These are phyloP conservation scores for Aspergillus egyptiacus DNA, from an alignment of 495 filamentous ascomycete genomes.

Conservation along the genomic window DNA sequence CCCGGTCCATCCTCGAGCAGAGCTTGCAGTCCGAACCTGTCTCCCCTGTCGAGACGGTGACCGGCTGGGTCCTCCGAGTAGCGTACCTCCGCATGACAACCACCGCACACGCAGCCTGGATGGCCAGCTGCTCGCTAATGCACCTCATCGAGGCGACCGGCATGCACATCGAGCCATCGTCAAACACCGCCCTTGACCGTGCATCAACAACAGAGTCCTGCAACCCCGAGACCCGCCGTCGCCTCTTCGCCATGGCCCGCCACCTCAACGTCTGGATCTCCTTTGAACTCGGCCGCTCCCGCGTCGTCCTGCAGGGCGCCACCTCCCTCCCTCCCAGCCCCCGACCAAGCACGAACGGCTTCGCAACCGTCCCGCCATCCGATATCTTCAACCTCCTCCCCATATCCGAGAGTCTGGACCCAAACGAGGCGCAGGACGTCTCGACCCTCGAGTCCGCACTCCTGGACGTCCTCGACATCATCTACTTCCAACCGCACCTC, in stretches of 20 bases:
- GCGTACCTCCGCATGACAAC: conserved; percentile 49
- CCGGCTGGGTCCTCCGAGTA: conserved; percentile 48
- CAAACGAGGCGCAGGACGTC: conserved; percentile 29
- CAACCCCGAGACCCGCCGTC: conserved; percentile 36
- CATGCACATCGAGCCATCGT: conserved; percentile 40
- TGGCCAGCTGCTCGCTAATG: conserved; percentile 50
- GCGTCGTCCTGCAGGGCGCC: conserved; percentile 40
- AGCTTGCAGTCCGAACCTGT: conserved; percentile 26
- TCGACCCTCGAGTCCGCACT: conserved; percentile 36
- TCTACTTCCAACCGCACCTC: conserved; percentile 32
- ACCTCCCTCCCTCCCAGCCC: conserved; percentile 27
- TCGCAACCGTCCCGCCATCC: neutral
- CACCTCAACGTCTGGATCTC: conserved; percentile 48
- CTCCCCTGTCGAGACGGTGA: conserved; percentile 36
- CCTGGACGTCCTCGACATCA: conserved; percentile 30
- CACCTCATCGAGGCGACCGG: conserved; percentile 51
- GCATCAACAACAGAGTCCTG: conserved; percentile 14
- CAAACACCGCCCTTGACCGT: conserved; percentile 15
- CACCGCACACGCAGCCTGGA: conserved; percentile 48
- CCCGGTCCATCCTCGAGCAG: conserved; percentile 41
- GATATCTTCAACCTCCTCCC: conserved; percentile 43
- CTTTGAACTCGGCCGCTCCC: conserved; percentile 50
- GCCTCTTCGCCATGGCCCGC: conserved; percentile 45
- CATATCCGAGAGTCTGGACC: conserved; percentile 41
- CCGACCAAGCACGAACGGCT: conserved; percentile 13